Conservation (phyloP, 2,329 filamentous ascomycete species). For the Ilyonectria robusta region DNA sequence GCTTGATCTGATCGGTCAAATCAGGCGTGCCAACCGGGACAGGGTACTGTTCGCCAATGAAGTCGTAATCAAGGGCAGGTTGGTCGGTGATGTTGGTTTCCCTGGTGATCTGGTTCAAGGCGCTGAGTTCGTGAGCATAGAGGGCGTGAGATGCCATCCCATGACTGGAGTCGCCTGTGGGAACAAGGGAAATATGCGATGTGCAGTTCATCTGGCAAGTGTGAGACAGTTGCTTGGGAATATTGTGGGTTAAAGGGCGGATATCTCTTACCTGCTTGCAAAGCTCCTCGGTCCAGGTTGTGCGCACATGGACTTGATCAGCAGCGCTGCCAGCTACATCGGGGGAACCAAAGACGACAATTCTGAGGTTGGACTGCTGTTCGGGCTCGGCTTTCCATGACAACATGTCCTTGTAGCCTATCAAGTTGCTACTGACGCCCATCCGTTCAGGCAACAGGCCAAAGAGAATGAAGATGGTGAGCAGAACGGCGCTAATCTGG, state of each 20-base stretch:
- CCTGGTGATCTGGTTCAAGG: slow-evolving; percentile 52
- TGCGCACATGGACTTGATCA: slow-evolving; percentile 42
- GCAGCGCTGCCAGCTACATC: slow-evolving; percentile 62
- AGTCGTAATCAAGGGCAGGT: slow-evolving; percentile 61
- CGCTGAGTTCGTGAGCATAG: slow-evolving; percentile 61
- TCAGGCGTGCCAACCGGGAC: slow-evolving; percentile 57
- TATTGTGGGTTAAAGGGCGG: neutral
- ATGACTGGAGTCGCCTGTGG: slow-evolving; percentile 60
- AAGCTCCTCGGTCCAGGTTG: slow-evolving; percentile 64
- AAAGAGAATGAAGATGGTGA: slow-evolving; percentile 49
- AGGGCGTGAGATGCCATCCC: slow-evolving; percentile 67
- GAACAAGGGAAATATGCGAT: slow-evolving; percentile 62
- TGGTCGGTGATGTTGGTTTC: slow-evolving; percentile 50
- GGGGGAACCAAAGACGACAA: slow-evolving; percentile 66
- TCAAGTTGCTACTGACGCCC: slow-evolving; percentile 36
- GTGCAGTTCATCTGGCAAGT: slow-evolving; percentile 61
- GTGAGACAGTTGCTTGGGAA: slow-evolving; percentile 17
- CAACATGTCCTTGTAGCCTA: slow-evolving; percentile 44
- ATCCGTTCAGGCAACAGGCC: slow-evolving; percentile 43
- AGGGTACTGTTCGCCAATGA: slow-evolving; percentile 60
- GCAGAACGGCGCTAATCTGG: slow-evolving; percentile 44
- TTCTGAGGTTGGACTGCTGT: slow-evolving; percentile 56
- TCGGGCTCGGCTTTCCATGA: slow-evolving; percentile 40
- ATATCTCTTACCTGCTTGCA: slow-evolving; percentile 59
- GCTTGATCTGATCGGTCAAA: slow-evolving; percentile 59